phyloP scores from a whole-genome alignment of 1,139 yeast species.

The Saccharomyces pastorianus region DNA sequence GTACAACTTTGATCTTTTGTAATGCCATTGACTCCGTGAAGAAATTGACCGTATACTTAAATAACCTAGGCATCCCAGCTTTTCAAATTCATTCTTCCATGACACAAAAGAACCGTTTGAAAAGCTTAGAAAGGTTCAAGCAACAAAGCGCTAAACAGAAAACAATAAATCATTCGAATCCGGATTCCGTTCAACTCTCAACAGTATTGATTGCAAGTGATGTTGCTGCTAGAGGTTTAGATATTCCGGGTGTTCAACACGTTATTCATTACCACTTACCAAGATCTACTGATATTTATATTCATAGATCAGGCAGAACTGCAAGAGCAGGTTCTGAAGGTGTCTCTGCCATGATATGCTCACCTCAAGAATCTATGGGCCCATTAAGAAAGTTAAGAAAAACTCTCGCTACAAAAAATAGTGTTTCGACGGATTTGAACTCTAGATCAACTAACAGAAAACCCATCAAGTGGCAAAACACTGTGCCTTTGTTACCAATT shows the following conservation, averaged over 20 bases:
- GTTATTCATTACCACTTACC: constrained; percentile 96
- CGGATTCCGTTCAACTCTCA: constrained; percentile 27
- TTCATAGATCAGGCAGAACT: constrained; percentile 96
- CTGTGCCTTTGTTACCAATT: constrained; percentile 65
- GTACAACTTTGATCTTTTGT: constrained; percentile 83
- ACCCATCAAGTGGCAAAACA: constrained; percentile 41
- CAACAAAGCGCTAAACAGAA: constrained; percentile 39
- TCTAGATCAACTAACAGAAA: constrained; percentile 19
- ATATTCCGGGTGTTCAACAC: constrained; percentile 83
- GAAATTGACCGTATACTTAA: constrained; percentile 68
- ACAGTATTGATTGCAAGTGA: constrained; percentile 88
- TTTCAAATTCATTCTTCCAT: constrained; percentile 86
- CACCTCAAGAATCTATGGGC: constrained; percentile 89
- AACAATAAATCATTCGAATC: background rate
- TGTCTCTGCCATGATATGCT: constrained; percentile 83
- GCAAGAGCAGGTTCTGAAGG: constrained; percentile 95
- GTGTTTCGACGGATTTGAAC: background rate
- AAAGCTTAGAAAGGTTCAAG: constrained; percentile 70
- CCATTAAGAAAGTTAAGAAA: constrained; percentile 71
- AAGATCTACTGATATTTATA: constrained; percentile 85
- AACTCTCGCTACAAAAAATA: constrained; percentile 40
- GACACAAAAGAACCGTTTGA: constrained; percentile 88
- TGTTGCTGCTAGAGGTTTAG: constrained; percentile 97
- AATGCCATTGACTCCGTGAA: constrained; percentile 92
- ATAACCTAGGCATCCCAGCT: constrained; percentile 60